Base-by-base conservation (phyloP, 2,329 filamentous ascomycete species). In the Sporothrix brasiliensis region DNA sequence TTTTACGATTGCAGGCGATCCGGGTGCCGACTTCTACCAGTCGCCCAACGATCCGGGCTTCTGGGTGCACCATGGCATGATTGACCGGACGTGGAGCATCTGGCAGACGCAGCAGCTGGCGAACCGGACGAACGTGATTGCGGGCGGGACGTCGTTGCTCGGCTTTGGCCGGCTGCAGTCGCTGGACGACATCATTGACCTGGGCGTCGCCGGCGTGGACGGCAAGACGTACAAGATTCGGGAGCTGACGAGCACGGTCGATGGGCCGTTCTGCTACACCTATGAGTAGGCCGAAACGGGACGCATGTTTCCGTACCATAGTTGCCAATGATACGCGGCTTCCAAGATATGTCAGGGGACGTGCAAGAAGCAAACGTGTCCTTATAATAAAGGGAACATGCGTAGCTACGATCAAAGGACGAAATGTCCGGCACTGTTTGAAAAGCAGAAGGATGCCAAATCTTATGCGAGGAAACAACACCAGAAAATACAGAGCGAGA, bases 1-100 rank as follows among this genome's bases (percentile, higher is more conserved):
- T 66, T 77, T 75, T 71, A 79, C 77, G 63, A 77, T 79, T 19
- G 78, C 72, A 0, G 82, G 81, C 39, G 82, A 83, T 71, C 81
- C 80, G 0, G 81, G 79, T 39, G 77, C 78, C 3, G 81, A 82
- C 68, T 68, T 70, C 27, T 72, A 50, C 56, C 67, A 61, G 49
- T 72, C 11, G 76, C 77, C 69, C 75, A 75, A 58, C 9, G 77
- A 78, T 65, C 77, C 77, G 50, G 75, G 75, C 27, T 78, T 78
- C 39, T 78, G 71, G 70, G 69, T 76, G 44, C 77, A 78, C 66
- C 77, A 78, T 63, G 73, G 70, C 71, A 77, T 77, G 75, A 77
- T 78, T 50, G 77, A 78, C 70, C 75, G 77, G 1, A 73, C 73
- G 24, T 78, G 77, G 77, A 72, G 69, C 39, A 76, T 77, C 72